Conservation (phyloP, 768 basidiomycete genomes). For the Lactarius pseudohatsudake region DNA sequence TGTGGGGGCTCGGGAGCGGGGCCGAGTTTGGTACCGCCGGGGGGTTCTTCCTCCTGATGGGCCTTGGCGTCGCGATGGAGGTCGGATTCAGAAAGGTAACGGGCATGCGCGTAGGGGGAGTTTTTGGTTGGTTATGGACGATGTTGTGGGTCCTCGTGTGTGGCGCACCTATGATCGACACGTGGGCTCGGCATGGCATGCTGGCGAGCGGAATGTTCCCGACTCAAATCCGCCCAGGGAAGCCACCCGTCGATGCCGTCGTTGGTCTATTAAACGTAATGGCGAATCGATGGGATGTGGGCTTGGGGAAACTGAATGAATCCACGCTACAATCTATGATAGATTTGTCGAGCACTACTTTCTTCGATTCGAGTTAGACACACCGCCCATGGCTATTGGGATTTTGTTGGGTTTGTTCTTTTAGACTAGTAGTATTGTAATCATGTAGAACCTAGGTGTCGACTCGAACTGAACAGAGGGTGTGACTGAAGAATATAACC, state of each 20-base stretch:
- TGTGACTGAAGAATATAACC: background rate
- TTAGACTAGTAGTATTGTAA: too few species aligned
- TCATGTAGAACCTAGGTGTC: too few species aligned
- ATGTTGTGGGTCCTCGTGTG: constrained; percentile 28
- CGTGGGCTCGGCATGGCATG: constrained; percentile 13
- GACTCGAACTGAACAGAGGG: too few species aligned
- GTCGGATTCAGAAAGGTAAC: constrained; percentile 43
- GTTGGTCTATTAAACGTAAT: background rate
- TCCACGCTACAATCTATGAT: too few species aligned
- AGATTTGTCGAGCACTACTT: too few species aligned
- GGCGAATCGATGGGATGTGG: background rate
- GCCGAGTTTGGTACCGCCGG: constrained; percentile 46
- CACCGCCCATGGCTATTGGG: too few species aligned
- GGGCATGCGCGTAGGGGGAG: constrained; percentile 48
- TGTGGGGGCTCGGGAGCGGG: constrained; percentile 60
- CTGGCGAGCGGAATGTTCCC: constrained; percentile 11
- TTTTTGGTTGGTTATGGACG: constrained; percentile 54
- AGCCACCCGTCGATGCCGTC: background rate
- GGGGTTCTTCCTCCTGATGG: constrained; percentile 49
- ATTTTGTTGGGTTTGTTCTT: too few species aligned
- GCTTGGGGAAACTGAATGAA: too few species aligned
- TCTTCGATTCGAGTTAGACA: too few species aligned
- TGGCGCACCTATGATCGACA: constrained; percentile 1
- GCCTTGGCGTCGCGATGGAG: constrained; percentile 43
- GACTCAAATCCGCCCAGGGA: background rate